Evolutionary conservation across 2,329 filamentous ascomycete genomes (phyloP), one percentile per base, ranked within the genome.

Genomic region (Nannizzia gypsea): DNA sequence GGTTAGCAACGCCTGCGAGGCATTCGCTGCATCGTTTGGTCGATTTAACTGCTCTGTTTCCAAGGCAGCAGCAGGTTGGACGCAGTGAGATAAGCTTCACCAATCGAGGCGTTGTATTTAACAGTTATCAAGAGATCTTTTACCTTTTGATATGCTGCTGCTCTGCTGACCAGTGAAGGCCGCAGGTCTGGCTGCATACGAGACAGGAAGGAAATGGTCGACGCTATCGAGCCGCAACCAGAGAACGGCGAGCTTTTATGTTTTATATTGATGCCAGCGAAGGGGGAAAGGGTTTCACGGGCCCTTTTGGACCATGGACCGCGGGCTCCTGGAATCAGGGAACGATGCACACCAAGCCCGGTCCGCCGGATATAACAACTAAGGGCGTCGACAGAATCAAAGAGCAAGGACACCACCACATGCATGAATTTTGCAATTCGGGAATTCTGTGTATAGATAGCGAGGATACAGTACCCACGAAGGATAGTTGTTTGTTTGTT

Each of bases 141-240:
- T 42, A 15, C 13, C 15, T 46, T 20, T 22, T 46, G 6, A 46
- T 46, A 17, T 5, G 9, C 9, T 24, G 42, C 31, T 36, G 17
- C 42, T 28, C 48, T 22, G 44, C 48, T 28, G 48, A 28, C 48
- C 48, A 31, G 13, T 28, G 2, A 17, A 28, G 48, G 22, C 48
- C 3, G 48, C n/a, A 15, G 28, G 15, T 24, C 22, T 52, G 48
- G 48, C 4, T 52, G 20, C 48, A 13, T 31, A 8, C 24, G 11
- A 52, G 5, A 46, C 42, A 24, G 17, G 3, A 36, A 2, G 13
- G 9, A 4, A 6, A 20, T 15, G 44, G 13, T 31, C 22, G 22
- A 13, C 48, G 48, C 48, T 28, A 52, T 52, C 48, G 48, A 52
- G 48, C 48, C 48, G 48, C 48, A 52, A 28, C 48, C 48, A 31